Base-by-base conservation (phyloP, 768 basidiomycete species). In the Russula ochroleuca region DNA sequence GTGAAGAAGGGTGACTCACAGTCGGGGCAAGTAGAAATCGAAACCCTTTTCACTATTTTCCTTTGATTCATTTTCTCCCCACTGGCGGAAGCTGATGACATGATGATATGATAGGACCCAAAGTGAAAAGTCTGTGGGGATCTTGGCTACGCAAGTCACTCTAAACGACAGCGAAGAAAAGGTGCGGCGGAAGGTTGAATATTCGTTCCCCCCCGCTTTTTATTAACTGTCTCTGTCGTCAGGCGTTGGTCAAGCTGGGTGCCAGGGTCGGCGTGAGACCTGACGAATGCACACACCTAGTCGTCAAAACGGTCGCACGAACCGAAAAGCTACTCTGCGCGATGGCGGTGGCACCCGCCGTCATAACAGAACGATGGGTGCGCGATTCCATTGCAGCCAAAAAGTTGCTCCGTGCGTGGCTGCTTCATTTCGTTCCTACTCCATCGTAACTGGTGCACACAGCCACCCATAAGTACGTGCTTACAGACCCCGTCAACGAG, bases 281-380 rank as follows among this genome's bases (percentile, higher is more conserved):
- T 0, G 70, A 73, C 1, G 85, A 92, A 59, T 92, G 88, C 69
- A 96, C 92, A 0, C 91, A 95, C 74, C 79, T 97, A 14, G 73
- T 96, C 52, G 83, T 84, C 11, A 82, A 80, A 38, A 77, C 78
- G 31, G 77, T 95, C 28, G 84, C 87, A 6, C 83, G 94, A 5
- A 96, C 94, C 1, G 90, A 94, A 71, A 97, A 96, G 72, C 89
- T 96, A 71, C 78, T 97, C 0, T 85, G 85, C 68, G 91, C 90
- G 0, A 76, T 96, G 68, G 79, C 88, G 0, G 74, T 73, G 0
- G 83, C 81, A 0, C 86, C 89, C 0, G 79, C 77, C 64, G 77
- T 95, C 52, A 74, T 97, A 23, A 81, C 79, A 3, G 79, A 80
- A 57, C 76, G 81, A 38, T 97, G 94, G 94, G 81, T 88, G 5